A percentile compares a stretch with the other conserved stretches of the same genome.
These are phyloP conservation scores for Sphagnurus paluster DNA, from an alignment of 1,284 basidiomycete species.

Conservation along the genomic window DNA sequence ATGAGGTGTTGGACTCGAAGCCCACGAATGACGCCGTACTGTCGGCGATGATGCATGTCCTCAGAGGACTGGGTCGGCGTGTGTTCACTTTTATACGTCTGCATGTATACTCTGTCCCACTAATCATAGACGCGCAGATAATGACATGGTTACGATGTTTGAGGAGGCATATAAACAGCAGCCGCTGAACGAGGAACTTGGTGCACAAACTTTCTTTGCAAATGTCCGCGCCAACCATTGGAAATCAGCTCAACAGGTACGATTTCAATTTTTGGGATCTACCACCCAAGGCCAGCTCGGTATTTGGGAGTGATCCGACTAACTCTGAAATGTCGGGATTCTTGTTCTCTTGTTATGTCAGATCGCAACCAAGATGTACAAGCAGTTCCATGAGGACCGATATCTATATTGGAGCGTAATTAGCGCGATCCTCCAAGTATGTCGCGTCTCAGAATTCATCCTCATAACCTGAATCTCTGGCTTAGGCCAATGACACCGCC, in stretches of 20 bases:
- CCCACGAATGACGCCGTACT: constrained; percentile 71
- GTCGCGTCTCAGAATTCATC: constrained; percentile 19
- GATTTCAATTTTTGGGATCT: constrained; percentile 19
- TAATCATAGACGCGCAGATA: constrained; percentile 45
- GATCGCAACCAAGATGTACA: constrained; percentile 77
- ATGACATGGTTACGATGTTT: constrained; percentile 77
- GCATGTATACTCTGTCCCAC: not conserved
- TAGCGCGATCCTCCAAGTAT: constrained; percentile 76
- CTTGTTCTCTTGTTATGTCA: constrained; percentile 23
- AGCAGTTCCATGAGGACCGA: constrained; percentile 74
- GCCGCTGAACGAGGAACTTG: constrained; percentile 79
- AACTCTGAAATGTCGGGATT: not conserved
- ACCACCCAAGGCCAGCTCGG: not conserved
- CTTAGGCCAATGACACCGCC: constrained; percentile 61
- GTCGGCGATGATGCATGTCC: constrained; percentile 78
- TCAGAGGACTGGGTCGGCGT: constrained; percentile 77
- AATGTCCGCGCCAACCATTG: constrained; percentile 75
- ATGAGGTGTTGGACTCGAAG: constrained; percentile 72
- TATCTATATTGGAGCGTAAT: constrained; percentile 86
- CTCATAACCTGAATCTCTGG: not conserved
- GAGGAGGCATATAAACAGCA: constrained; percentile 78
- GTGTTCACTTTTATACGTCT: constrained; percentile 31
- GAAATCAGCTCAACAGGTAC: constrained; percentile 79
- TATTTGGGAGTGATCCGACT: not conserved
- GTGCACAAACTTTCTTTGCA: constrained; percentile 80